Conservation (phyloP, 2,329 filamentous ascomycete genomes). For the Alternaria panax region DNA sequence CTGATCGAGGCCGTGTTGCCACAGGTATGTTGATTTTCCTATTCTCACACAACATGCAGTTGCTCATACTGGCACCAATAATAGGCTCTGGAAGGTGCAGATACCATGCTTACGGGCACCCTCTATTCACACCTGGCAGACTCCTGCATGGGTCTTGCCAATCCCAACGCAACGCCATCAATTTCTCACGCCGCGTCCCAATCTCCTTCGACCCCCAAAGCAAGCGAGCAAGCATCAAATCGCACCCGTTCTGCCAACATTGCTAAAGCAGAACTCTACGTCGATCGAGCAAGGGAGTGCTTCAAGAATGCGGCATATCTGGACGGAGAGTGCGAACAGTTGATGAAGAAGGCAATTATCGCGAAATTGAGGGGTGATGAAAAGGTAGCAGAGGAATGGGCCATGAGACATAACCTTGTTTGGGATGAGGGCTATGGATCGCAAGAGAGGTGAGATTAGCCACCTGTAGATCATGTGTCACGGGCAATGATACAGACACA, state of each 20-base stretch:
- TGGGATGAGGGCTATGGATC: constrained; percentile 39
- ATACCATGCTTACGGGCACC: constrained; percentile 67
- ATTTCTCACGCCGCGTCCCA: neutral
- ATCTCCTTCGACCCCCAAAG: neutral
- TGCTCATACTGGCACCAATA: neutral
- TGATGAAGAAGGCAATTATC: constrained; percentile 82
- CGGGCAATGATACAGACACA: constrained; percentile 25
- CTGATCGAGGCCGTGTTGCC: constrained; percentile 76
- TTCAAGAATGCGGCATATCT: constrained; percentile 74
- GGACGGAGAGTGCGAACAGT: constrained; percentile 75
- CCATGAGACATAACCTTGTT: constrained; percentile 45
- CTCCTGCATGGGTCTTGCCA: constrained; percentile 79
- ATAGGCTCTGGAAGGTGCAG: constrained; percentile 70
- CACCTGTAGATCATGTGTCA: constrained; percentile 3
- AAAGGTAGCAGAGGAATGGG: constrained; percentile 47
- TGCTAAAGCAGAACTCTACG: constrained; percentile 44
- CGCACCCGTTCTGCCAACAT: constrained; percentile 32
- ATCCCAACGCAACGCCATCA: constrained; percentile 47
- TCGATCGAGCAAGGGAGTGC: constrained; percentile 47
- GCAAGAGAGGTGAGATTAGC: neutral
- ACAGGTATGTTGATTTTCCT: constrained; percentile 58
- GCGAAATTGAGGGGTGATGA: constrained; percentile 68
- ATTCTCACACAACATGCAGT: too few species aligned
- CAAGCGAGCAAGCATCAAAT: constrained; percentile 9
- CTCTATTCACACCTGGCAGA: constrained; percentile 78